phyloP scores from a whole-genome alignment of 108 stramenopile species.

The Fragilaria crotonensis region DNA sequence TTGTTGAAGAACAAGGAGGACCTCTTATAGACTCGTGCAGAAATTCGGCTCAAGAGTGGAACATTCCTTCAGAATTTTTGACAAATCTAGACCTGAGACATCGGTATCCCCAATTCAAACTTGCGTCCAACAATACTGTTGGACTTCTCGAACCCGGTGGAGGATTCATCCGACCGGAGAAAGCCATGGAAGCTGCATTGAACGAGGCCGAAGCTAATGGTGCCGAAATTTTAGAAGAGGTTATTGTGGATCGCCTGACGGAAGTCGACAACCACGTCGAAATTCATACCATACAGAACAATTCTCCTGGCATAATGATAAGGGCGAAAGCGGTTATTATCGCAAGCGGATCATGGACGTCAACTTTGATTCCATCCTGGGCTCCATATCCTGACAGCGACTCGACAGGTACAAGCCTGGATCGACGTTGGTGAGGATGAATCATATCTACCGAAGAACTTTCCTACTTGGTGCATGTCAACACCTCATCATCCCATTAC shows the following conservation, averaged over 20 bases:
- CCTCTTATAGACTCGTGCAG: slow-evolving; percentile 5
- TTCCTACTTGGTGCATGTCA: slow-evolving; percentile 23
- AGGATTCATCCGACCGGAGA: slow-evolving; percentile 30
- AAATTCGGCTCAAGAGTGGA: slow-evolving; percentile 10
- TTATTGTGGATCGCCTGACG: slow-evolving; percentile 3
- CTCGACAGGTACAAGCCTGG: slow-evolving; percentile 37
- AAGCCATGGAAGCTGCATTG: slow-evolving; percentile 18
- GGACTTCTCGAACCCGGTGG: slow-evolving; percentile 32
- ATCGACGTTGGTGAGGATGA: slow-evolving; percentile 15
- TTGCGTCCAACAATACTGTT: slow-evolving; percentile 6
- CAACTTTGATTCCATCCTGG: slow-evolving; percentile 19
- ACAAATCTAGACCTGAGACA: slow-evolving; percentile 7
- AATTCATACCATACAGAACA: background rate
- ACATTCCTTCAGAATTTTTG: slow-evolving; percentile 18
- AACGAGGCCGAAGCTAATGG: slow-evolving; percentile 18
- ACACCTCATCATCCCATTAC: slow-evolving; percentile 8
- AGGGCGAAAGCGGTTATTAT: slow-evolving; percentile 23
- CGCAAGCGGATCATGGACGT: slow-evolving; percentile 32
- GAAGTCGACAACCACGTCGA: slow-evolving; percentile 11
- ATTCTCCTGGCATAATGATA: background rate
- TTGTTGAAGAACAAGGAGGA: slow-evolving; percentile 14
- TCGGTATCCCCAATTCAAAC: slow-evolving; percentile 32
- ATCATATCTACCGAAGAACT: slow-evolving; percentile 8
- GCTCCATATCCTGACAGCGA: slow-evolving; percentile 15
- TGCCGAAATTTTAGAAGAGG: slow-evolving; percentile 12